Evolutionary conservation across 257 asterid species (phyloP), one percentile per base, ranked within the genome.

Genomic region (Coffea eugenioides): DNA sequence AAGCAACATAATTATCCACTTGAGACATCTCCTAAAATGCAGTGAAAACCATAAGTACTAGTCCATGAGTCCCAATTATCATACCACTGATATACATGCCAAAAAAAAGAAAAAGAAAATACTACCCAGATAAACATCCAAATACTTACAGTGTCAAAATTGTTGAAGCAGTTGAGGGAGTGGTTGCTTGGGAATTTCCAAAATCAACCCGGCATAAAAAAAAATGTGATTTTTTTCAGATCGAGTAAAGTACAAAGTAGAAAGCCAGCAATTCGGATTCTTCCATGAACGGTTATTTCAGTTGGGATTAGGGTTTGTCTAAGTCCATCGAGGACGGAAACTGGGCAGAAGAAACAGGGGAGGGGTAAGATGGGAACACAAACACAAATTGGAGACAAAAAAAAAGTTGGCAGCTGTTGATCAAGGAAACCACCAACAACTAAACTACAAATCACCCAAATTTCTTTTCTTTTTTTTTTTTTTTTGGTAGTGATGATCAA

Each of bases 351-450:
- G 87, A 73, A 51, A 49, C 43, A 45, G 70, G 12, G 18, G 45
- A 62, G 68, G 80, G 79, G 68, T 65, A 77, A 41, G 81, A 82
- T 45, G 69, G 70, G 81, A 65, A 80, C 31, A 74, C 68, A 20
- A 80, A 18, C 12, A 76, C 70, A 12, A 65, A 49, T 68, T 18
- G 70, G 68, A 46, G 6, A 76, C 31, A 71, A 46, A 36, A 82
- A 52, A 71, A 46, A 36, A 82, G 87, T 73, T 77, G 82, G 81
- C 83, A 74, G 65, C 76, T 62, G 79, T 39, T 52, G 67, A 66
- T 68, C 31, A 25, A 75, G 41, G 46, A 64, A 71, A 79, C n/a
- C 6, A 75, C 52, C 80, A 85, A 70, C 79, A 15, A 59, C 80
- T 77, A 80, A 80, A 68, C 70, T 27, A 80, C 77, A 79, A 82